A percentile compares a stretch with the other conserved stretches of the same genome.
These are phyloP conservation scores for Neonectria neomacrospora DNA, from an alignment of 2,329 filamentous ascomycete genomes.

Conservation along the genomic window DNA sequence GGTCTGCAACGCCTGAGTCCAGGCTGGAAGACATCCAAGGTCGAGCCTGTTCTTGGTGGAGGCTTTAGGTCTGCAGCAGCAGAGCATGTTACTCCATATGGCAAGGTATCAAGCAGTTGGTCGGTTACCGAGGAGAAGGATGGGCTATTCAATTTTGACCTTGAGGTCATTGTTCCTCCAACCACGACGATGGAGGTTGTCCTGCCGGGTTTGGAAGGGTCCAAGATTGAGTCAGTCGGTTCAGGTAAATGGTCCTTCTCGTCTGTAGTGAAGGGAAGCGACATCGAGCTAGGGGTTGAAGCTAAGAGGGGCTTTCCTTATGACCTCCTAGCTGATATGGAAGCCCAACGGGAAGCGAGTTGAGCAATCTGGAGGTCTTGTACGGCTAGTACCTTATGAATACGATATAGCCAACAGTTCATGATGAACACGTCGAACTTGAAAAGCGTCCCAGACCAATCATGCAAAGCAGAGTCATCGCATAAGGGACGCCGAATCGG, in stretches of 20 bases:
- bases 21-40: constrained; percentile 41
- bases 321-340: constrained; percentile 19
- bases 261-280: constrained; percentile 7
- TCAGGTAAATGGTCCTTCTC: constrained; percentile 36
- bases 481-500: background rate
- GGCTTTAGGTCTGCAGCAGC: constrained; percentile 37
- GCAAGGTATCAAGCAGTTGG: constrained; percentile 37
- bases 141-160: background rate
- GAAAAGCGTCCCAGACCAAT: background rate
- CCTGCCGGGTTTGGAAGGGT: constrained; percentile 19
- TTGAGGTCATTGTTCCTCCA: constrained; percentile 32
- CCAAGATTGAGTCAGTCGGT: constrained; percentile 28
- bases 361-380: background rate
- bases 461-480: background rate
- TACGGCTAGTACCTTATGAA: background rate
- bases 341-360: constrained; percentile 3
- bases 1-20: constrained; percentile 36
- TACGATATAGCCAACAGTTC: background rate
- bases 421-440: background rate
- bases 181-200: constrained; percentile 38
- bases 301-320: constrained; percentile 19
- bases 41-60: constrained; percentile 33
- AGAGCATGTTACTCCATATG: constrained; percentile 38
- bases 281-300: constrained; percentile 12
- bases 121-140: constrained; percentile 28